phyloP scores from a whole-genome alignment of 73 alveolate genomes.

The Uronychia setigera region DNA sequence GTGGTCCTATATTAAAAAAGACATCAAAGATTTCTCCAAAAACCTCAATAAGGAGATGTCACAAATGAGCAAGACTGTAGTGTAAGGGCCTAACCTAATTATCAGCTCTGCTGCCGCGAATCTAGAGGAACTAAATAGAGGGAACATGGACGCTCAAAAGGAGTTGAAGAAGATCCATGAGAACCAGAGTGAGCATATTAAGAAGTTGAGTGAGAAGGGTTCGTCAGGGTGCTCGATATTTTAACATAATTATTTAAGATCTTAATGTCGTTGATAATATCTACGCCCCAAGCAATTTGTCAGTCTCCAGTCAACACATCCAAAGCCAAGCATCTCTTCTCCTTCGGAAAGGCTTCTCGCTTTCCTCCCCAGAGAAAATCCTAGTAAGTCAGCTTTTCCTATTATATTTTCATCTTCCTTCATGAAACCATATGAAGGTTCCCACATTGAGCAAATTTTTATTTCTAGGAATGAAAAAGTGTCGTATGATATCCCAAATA shows the following conservation, averaged over 20 bases:
- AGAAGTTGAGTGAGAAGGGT: neutral
- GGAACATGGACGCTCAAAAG: neutral
- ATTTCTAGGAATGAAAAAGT: conserved; percentile 42
- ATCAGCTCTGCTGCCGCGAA: neutral
- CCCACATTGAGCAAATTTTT: neutral
- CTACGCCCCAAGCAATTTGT: conserved; percentile 40
- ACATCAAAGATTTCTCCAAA: neutral
- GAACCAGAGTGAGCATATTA: neutral
- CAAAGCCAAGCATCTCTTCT: conserved; percentile 53
- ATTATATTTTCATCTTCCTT: no score
- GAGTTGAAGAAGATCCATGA: neutral
- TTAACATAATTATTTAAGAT: no score
- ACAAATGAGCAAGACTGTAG: neutral
- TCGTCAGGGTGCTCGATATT: conserved; percentile 1
- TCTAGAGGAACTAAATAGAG: neutral
- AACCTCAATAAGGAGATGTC: neutral
- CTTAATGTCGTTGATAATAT: conserved; percentile 57
- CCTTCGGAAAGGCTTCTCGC: conserved; percentile 62
- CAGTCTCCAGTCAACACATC: conserved; percentile 58
- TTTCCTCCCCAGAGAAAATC: conserved; percentile 16
- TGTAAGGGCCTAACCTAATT: neutral
- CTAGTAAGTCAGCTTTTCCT: no score
- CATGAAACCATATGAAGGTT: no score
- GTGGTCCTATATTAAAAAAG: neutral
- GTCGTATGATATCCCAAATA: conserved; percentile 62